Evolutionary conservation across 345 rosid genomes (phyloP).

Genomic region (Luvunga scandens): DNA sequence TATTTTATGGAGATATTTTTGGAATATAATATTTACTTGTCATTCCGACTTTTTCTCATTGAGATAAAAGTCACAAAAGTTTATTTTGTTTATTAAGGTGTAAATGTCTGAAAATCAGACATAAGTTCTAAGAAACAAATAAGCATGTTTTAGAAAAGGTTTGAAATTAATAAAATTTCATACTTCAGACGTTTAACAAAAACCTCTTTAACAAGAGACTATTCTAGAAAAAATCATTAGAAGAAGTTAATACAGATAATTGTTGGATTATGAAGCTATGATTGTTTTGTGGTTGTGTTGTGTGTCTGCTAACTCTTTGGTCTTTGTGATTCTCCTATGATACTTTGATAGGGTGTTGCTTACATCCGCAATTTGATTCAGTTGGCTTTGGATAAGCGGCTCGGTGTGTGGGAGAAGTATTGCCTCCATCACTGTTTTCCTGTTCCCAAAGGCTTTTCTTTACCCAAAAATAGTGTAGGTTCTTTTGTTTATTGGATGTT

Average conservation of each 20-base stretch:
- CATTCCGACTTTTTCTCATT: too few species aligned
- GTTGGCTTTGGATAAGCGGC: constrained; percentile 49
- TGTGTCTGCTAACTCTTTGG: neutral
- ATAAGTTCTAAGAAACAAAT: too few species aligned
- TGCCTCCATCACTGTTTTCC: constrained; percentile 64
- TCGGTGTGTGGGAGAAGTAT: constrained; percentile 74
- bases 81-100: too few species aligned
- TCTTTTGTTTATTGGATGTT: neutral
- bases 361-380: constrained; percentile 47
- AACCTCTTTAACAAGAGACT: too few species aligned
- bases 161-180: too few species aligned
- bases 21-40: too few species aligned
- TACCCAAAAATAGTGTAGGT: constrained; percentile 57
- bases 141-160: too few species aligned
- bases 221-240: neutral
- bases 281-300: neutral
- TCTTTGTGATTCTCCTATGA: neutral
- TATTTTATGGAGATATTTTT: too few species aligned
- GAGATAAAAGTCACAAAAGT: too few species aligned
- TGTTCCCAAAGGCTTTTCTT: constrained; percentile 66
- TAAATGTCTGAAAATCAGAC: too few species aligned
- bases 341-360: constrained; percentile 52
- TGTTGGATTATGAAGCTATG: neutral
- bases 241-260: neutral
- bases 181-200: too few species aligned